Evolutionary conservation across 2,329 filamentous ascomycete genomes (phyloP), one percentile per base, ranked within the genome.

Genomic region (Bretziella fagacearum): DNA sequence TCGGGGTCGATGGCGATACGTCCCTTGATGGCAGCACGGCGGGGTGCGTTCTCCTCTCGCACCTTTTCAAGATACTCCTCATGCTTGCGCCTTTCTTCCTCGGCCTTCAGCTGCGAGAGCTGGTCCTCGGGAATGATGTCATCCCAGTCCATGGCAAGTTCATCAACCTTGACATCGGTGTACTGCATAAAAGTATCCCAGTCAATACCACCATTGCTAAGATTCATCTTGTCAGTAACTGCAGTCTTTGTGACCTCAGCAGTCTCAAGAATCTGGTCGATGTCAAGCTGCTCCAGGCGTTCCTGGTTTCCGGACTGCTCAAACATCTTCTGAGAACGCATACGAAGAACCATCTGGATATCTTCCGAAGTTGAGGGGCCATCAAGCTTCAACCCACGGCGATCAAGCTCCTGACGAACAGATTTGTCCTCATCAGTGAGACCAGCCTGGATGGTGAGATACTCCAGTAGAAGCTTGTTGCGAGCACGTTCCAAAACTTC

Each of bases 251-350:
- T 93, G 56, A 96, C 79, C 64, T 98, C 91, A 23, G 93, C 91
- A 60, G 95, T 95, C 56, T 91, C 91, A 13, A 98, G 75, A 32
- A 98, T 91, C 6, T 87, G 85, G 59, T 98, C 93, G 55, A 98
- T 96, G 60, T 98, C 91, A 20, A 98, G 78, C 62, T 95, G 86
- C 63, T 98, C 91, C 4, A 98, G 71, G 59, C 93, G 91, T 64
- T 89, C 82, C 62, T 98, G 91, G 59, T 98, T 98, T 50, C 85
- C 84, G 8, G 84, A 91, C 61, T 95, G 89, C 63, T 96, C 89
- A 55, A 98, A 98, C 81, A 98, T 93, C 63, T 91, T 94, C 59
- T 95, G 91, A n/a, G 91, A 93, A 55, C 91, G 82, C 64, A 89
- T 86, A 66, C 96, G 96, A 58, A 98, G 73, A 50, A 98, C 93